Evolutionary conservation across 2,329 filamentous ascomycete genomes (phyloP).

Genomic region (Bipolaris oryzae): DNA sequence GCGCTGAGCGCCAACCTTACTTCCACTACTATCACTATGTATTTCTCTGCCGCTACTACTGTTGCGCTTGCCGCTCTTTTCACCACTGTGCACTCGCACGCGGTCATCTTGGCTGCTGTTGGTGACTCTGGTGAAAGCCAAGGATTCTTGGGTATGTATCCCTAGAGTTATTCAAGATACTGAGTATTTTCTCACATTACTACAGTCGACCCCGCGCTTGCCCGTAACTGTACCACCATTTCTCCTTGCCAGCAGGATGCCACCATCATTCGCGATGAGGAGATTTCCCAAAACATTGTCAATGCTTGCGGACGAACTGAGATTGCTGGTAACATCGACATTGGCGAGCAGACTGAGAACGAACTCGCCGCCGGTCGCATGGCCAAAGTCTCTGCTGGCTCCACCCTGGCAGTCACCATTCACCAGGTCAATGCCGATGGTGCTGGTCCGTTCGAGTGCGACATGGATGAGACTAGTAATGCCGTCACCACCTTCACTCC

Average conservation of each 20-base stretch:
- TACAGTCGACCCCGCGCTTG: constrained; percentile 38
- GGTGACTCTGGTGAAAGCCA: constrained; percentile 39
- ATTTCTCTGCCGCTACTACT: constrained; percentile 28
- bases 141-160: constrained; percentile 32
- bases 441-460: constrained; percentile 68
- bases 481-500: constrained; percentile 54
- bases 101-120: constrained; percentile 37
- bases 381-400: constrained; percentile 35
- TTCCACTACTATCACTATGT: constrained; percentile 28
- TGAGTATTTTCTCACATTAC: not conserved
- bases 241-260: constrained; percentile 48
- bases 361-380: constrained; percentile 42
- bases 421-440: constrained; percentile 70
- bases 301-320: constrained; percentile 47
- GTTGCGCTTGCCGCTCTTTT: constrained; percentile 41
- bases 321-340: constrained; percentile 47
- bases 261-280: constrained; percentile 45
- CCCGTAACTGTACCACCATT: constrained; percentile 48
- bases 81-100: constrained; percentile 40
- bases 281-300: constrained; percentile 48
- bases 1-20: constrained; percentile 34
- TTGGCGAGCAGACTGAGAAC: constrained; percentile 48
- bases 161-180: not conserved
- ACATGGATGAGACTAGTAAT: constrained; percentile 64
- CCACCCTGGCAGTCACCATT: constrained; percentile 43